Conservation (phyloP, 2,329 filamentous ascomycete genomes). For the Paecilomyces niveus region DNA sequence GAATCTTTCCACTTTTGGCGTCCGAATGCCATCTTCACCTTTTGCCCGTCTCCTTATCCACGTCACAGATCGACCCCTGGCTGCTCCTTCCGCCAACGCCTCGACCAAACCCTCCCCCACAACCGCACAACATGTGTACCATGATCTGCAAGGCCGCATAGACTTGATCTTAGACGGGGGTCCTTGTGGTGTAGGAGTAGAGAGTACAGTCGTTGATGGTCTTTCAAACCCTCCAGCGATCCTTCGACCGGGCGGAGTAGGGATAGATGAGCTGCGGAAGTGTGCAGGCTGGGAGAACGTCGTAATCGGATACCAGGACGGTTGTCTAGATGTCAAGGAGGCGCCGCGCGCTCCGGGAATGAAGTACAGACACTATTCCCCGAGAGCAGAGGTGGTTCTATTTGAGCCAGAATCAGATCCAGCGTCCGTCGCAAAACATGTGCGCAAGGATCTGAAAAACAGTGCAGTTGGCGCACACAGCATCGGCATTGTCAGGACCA, state of each 20-base stretch:
- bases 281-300: constrained; percentile 78
- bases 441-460: constrained; percentile 26
- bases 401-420: constrained; percentile 55
- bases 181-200: constrained; percentile 77
- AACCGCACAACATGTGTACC: constrained; percentile 76
- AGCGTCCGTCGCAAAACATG: constrained; percentile 20
- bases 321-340: constrained; percentile 56
- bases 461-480: constrained; percentile 19
- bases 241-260: constrained; percentile 78
- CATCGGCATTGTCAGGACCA: constrained; percentile 36
- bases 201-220: constrained; percentile 95
- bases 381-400: constrained; percentile 75
- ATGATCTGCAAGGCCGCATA: constrained; percentile 77
- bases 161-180: constrained; percentile 86
- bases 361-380: constrained; percentile 99
- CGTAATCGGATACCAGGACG: constrained; percentile 70
- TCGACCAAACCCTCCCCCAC: constrained; percentile 91
- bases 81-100: constrained; percentile 89
- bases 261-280: constrained; percentile 66
- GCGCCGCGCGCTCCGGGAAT: constrained; percentile 85
- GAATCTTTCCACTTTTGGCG: constrained; percentile 75
- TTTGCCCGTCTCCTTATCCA: constrained; percentile 86
- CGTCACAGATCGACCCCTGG: constrained; percentile 68
- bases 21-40: constrained; percentile 76
- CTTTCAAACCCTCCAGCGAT: constrained; percentile 73